Percentiles rank a stretch among this genome's conserved stretches.
Conservation (phyloP, 208 protist species). For the Leishmania arabica region DNA sequence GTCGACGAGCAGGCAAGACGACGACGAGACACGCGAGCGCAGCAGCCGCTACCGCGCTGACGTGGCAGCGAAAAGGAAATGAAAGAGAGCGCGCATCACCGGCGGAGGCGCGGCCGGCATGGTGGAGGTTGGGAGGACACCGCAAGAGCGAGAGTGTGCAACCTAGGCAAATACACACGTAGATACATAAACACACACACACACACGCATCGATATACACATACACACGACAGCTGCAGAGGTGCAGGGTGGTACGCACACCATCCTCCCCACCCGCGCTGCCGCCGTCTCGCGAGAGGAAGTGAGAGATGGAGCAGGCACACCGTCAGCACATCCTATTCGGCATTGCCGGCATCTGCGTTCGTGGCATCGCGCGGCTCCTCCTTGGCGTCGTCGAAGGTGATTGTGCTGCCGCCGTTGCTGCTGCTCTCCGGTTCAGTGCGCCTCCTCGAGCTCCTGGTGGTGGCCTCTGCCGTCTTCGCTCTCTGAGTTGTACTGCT, state of each 20-base stretch:
- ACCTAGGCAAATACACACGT: not conserved
- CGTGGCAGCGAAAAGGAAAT: no score
- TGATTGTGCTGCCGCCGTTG: conserved; percentile 1
- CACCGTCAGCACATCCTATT: not conserved
- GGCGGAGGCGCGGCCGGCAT: no score
- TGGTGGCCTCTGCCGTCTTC: not conserved
- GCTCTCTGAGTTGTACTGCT: not conserved
- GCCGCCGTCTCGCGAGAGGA: not conserved
- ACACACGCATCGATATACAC: not conserved
- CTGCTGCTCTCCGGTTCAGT: not conserved
- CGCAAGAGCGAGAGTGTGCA: not conserved
- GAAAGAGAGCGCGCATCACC: no score
- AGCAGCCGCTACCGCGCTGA: no score
- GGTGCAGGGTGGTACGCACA: not conserved
- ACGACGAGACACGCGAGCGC: no score
- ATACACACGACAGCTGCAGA: not conserved
- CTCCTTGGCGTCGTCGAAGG: conserved; percentile 9
- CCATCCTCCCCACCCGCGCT: not conserved
- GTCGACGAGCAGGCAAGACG: no score
- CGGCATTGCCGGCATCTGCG: not conserved
- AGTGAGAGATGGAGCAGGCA: not conserved
- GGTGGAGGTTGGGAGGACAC: no score
- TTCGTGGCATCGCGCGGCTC: not conserved
- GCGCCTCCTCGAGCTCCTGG: not conserved
- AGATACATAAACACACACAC: not conserved